These are phyloP conservation scores for Starmerella stellata DNA, from an alignment of 805 yeast species.

Conservation along the genomic window DNA sequence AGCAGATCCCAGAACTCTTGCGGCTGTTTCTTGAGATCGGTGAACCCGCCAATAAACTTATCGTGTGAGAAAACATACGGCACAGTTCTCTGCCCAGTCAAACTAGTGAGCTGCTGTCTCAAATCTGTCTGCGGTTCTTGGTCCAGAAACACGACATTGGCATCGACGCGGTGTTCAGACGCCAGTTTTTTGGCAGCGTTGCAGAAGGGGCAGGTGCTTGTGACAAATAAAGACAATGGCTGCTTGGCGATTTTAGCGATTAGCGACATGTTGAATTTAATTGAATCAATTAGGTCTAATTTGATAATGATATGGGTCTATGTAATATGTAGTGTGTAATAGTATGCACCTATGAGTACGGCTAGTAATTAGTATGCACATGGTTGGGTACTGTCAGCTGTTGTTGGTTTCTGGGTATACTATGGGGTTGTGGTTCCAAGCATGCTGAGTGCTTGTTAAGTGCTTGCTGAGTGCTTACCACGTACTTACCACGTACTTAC, in stretches of 20 bases:
- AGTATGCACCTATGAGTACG: too few relatives aligned
- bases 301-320: too few relatives aligned
- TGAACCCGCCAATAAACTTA: conserved; percentile 32
- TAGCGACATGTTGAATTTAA: conserved; percentile 41
- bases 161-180: conserved; percentile 7
- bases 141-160: conserved; percentile 36
- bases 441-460: too few relatives aligned
- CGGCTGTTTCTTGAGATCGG: conserved; percentile 15
- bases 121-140: conserved; percentile 31
- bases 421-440: too few relatives aligned
- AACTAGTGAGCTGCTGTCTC: conserved; percentile 37
- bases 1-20: conserved; percentile 14
- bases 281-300: too few relatives aligned
- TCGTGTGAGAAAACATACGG: conserved; percentile 51
- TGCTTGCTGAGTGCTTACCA: too few relatives aligned
- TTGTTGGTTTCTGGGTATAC: too few relatives aligned
- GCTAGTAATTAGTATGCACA: too few relatives aligned
- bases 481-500: too few relatives aligned
- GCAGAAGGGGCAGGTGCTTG: conserved; percentile 19
- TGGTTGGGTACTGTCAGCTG: too few relatives aligned
- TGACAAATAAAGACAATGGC: conserved; percentile 16
- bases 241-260: conserved; percentile 34
- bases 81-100: conserved; percentile 48
- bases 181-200: conserved; percentile 14
- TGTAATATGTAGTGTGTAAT: too few relatives aligned